phyloP scores from a whole-genome alignment of 768 basidiomycete species.

The Sarcomyxa edulis region DNA sequence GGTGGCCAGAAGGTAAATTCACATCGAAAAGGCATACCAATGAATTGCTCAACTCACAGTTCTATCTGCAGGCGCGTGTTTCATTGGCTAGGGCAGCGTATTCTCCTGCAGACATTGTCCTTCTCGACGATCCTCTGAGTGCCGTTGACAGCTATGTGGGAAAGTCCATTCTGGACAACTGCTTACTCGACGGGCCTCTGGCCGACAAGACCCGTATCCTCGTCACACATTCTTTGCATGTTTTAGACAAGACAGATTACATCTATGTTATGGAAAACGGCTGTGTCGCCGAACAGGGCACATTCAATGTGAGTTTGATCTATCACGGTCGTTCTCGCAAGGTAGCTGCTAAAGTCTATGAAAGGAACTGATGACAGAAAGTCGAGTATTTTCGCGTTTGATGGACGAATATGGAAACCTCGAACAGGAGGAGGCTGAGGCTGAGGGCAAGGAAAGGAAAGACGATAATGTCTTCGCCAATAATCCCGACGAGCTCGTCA shows the following conservation, averaged over 20 bases:
- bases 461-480: background rate
- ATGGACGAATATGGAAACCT: constrained; percentile 52
- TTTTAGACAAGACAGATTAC: constrained; percentile 53
- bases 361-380: constrained; percentile 40
- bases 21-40: too few species aligned
- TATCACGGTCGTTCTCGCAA: too few species aligned
- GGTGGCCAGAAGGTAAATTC: constrained; percentile 28
- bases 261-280: constrained; percentile 63
- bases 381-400: constrained; percentile 40
- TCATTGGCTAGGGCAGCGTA: constrained; percentile 77
- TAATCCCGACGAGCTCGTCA: constrained; percentile 9
- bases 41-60: too few species aligned
- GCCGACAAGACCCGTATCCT: constrained; percentile 52
- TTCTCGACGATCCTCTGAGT: constrained; percentile 78
- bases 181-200: constrained; percentile 49
- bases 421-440: constrained; percentile 22
- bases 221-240: constrained; percentile 56
- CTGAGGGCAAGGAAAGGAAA: constrained; percentile 5
- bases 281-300: constrained; percentile 55
- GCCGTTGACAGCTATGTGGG: constrained; percentile 79
- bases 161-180: constrained; percentile 57
- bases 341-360: constrained; percentile 7
- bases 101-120: constrained; percentile 63
- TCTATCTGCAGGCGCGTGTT: constrained; percentile 52
- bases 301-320: constrained; percentile 44